Evolutionary conservation across 192 early-diverging fungal species (phyloP).

Genomic region (Coemansia sp.): DNA sequence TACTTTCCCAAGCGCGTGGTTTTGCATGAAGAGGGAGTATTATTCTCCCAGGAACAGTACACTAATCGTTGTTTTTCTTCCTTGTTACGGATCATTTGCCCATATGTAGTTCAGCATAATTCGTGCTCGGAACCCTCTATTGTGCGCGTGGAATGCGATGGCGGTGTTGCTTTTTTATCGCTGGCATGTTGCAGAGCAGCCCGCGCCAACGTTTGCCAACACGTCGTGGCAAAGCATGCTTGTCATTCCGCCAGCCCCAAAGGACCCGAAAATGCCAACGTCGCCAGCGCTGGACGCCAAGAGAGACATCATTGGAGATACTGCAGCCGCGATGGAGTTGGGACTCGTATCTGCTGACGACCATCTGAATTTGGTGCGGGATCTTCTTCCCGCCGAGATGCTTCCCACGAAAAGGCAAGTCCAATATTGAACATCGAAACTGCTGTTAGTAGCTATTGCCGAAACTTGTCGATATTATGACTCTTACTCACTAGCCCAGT

Average conservation of each 20-base stretch:
- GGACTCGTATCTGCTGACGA: constrained; percentile 22
- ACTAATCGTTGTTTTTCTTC: background rate
- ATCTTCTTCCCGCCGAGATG: constrained; percentile 35
- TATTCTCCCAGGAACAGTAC: background rate
- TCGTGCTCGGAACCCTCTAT: constrained; percentile 47
- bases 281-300: constrained; percentile 1
- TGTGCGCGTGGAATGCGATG: constrained; percentile 52
- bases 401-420: constrained; percentile 48
- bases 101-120: constrained; percentile 53
- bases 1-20: background rate
- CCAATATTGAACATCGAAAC: background rate
- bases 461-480: background rate
- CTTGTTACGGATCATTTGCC: background rate
- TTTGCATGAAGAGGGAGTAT: background rate
- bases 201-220: constrained; percentile 39
- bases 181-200: constrained; percentile 42
- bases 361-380: constrained; percentile 29
- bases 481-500: background rate
- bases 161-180: constrained; percentile 45
- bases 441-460: background rate
- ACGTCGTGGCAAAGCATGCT: constrained; percentile 39
- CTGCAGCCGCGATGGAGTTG: constrained; percentile 14
- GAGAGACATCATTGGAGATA: background rate
- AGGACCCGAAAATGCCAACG: background rate
- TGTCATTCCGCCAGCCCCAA: constrained; percentile 18